Evolutionary conservation across 179 eudicot species (phyloP), one percentile per base, ranked within the genome.

Genomic region (Carnegiea gigantea): DNA sequence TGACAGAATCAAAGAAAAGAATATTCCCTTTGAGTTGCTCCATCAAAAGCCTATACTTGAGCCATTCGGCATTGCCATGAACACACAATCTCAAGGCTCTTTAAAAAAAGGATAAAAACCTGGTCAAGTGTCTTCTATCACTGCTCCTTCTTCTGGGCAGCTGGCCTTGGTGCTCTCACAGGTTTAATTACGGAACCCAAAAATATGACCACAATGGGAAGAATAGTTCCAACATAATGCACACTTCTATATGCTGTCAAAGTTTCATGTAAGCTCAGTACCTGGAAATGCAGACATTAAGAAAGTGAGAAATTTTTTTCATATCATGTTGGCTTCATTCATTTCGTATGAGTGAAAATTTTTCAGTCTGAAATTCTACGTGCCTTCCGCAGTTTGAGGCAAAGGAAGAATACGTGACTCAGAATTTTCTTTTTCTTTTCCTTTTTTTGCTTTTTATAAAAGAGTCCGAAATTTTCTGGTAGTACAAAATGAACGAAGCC

Each of bases 251-350:
- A 93, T 28, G 94, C 88, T 76, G 85, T 74, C 60, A 95, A 30
- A 23, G 98, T 94, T 84, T 94, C 98, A 9, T 84, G 94, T 84
- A 94, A 82, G 90, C 92, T 94, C 79, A 94, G 84, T 46, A 94
- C 98, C 98, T 87, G 76, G 62, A 80, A 79, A 46, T 18, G 24
- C 75, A 64, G 72, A 73, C 1, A 36, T 78, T 57, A 79, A 62
- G 62, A 49, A 26, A 12, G 49, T 28, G 17, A 57, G n/a, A 18
- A 11, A 24, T 11, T 48, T 48, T 1, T 9, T 48, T 48, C 44
- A 40, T 40, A 40, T 40, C 44, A 7, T 40, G 0, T 40, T 40
- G 44, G 9, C 44, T 40, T 40, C 44, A 40, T 40, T 40, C 44
- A 40, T 40, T 40, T 40, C 44, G 8, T 40, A 40, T 7, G 44